Conservation (phyloP, 2,329 filamentous ascomycete genomes). For the Cladosporium sphaerospermum region DNA sequence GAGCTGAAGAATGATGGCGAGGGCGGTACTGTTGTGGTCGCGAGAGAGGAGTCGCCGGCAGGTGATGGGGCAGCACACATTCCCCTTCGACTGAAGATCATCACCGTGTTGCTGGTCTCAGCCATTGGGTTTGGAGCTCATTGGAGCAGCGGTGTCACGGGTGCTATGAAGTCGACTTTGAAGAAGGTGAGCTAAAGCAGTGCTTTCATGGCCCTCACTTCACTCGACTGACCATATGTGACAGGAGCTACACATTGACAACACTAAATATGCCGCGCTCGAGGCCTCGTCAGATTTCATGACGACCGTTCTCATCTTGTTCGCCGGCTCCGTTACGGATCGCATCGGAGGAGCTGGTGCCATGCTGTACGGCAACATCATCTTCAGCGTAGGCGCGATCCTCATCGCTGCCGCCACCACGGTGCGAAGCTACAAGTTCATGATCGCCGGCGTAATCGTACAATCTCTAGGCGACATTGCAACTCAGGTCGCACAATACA, state of each 20-base stretch:
- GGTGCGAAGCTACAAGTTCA: conserved; percentile 52
- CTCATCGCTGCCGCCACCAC: conserved; percentile 53
- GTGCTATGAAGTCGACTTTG: conserved; percentile 55
- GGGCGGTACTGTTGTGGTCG: neutral
- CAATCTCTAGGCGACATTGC: conserved; percentile 57
- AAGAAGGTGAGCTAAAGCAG: conserved; percentile 41
- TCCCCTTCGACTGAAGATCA: conserved; percentile 30
- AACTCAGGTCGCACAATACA: conserved; percentile 59
- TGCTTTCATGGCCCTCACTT: no score
- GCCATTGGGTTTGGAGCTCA: conserved; percentile 54
- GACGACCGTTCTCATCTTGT: conserved; percentile 50
- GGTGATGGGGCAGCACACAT: conserved; percentile 8
- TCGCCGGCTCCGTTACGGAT: conserved; percentile 52
- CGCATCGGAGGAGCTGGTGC: conserved; percentile 53
- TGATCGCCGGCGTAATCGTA: conserved; percentile 53
- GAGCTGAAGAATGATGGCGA: conserved; percentile 4
- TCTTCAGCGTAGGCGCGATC: conserved; percentile 54
- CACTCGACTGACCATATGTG: neutral
- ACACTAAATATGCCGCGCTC: conserved; percentile 53
- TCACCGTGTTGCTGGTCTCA: conserved; percentile 46
- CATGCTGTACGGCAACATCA: conserved; percentile 56
- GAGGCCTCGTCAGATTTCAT: conserved; percentile 59
- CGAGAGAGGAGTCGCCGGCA: neutral
- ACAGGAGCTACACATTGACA: conserved; percentile 50
- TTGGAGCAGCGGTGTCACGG: conserved; percentile 56